phyloP scores from a whole-genome alignment of 1,284 basidiomycete species.

The Chondrostereum purpureum region DNA sequence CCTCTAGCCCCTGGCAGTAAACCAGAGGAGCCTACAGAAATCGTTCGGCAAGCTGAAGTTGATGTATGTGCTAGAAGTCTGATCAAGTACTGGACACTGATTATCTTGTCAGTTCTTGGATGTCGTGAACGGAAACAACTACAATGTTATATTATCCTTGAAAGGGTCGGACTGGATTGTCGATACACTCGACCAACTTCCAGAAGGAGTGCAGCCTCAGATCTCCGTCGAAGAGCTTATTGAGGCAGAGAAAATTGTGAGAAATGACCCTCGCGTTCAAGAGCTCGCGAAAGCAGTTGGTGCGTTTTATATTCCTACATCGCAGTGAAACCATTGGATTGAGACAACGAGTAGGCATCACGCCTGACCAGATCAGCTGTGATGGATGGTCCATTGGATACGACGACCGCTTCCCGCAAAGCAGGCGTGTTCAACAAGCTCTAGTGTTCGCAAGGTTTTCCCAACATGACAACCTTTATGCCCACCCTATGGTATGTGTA shows the following conservation, averaged over 20 bases:
- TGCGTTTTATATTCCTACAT: too few species aligned
- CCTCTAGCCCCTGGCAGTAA: slow-evolving; percentile 54
- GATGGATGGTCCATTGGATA: slow-evolving; percentile 83
- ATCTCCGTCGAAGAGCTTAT: slow-evolving; percentile 76
- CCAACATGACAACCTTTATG: slow-evolving; percentile 76
- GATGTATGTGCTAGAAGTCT: slow-evolving; percentile 58
- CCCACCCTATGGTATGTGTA: slow-evolving; percentile 62
- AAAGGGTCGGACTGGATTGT: slow-evolving; percentile 53
- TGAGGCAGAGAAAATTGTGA: slow-evolving; percentile 61
- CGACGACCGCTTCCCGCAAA: slow-evolving; percentile 75
- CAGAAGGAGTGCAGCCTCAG: slow-evolving; percentile 68
- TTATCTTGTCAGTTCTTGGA: slow-evolving; percentile 62
- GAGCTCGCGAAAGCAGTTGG: slow-evolving; percentile 75
- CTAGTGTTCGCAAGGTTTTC: slow-evolving; percentile 72
- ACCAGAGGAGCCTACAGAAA: slow-evolving; percentile 42
- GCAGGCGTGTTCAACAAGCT: slow-evolving; percentile 70
- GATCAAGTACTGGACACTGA: too few species aligned
- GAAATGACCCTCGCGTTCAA: slow-evolving; percentile 56
- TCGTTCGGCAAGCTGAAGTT: slow-evolving; percentile 67
- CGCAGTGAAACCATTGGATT: too few species aligned
- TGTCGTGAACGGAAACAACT: slow-evolving; percentile 60
- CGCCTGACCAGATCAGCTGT: slow-evolving; percentile 70
- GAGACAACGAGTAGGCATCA: slow-evolving; percentile 64
- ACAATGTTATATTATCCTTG: slow-evolving; percentile 51
- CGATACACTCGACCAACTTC: slow-evolving; percentile 51